A percentile compares a stretch with the other conserved stretches of the same genome.
These are phyloP conservation scores for Wickerhamomyces hampshirensis DNA, from an alignment of 805 yeast species.

Conservation along the genomic window DNA sequence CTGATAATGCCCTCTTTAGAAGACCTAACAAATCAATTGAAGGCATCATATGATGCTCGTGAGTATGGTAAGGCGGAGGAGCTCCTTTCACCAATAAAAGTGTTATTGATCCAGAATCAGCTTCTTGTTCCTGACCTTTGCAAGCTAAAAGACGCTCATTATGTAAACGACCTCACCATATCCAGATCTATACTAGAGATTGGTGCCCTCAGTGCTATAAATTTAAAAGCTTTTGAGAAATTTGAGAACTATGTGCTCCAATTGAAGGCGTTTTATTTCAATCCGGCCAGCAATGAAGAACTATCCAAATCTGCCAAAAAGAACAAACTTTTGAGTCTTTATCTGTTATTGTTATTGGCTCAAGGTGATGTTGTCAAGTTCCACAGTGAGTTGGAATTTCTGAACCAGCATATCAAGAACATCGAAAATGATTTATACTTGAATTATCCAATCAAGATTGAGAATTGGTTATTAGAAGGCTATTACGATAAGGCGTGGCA, in stretches of 20 bases:
- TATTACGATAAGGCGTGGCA: constrained; percentile 69
- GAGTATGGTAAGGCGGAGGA: constrained; percentile 58
- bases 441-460: constrained; percentile 82
- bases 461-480: constrained; percentile 94
- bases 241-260: constrained; percentile 66
- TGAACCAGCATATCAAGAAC: constrained; percentile 37
- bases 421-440: constrained; percentile 65
- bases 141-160: constrained; percentile 33
- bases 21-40: constrained; percentile 63
- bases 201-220: constrained; percentile 79
- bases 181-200: constrained; percentile 82
- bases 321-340: constrained; percentile 69
- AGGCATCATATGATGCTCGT: constrained; percentile 55
- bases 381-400: constrained; percentile 81
- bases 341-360: constrained; percentile 70
- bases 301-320: constrained; percentile 50
- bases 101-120: constrained; percentile 73
- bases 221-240: constrained; percentile 51
- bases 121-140: constrained; percentile 62
- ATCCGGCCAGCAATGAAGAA: constrained; percentile 26
- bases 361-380: constrained; percentile 83
- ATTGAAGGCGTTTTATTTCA: constrained; percentile 71
- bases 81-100: constrained; percentile 66
- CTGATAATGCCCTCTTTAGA: constrained; percentile 47
- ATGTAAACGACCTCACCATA: constrained; percentile 63